Conservation (phyloP, 768 basidiomycete genomes). For the Pleurotus djamor region DNA sequence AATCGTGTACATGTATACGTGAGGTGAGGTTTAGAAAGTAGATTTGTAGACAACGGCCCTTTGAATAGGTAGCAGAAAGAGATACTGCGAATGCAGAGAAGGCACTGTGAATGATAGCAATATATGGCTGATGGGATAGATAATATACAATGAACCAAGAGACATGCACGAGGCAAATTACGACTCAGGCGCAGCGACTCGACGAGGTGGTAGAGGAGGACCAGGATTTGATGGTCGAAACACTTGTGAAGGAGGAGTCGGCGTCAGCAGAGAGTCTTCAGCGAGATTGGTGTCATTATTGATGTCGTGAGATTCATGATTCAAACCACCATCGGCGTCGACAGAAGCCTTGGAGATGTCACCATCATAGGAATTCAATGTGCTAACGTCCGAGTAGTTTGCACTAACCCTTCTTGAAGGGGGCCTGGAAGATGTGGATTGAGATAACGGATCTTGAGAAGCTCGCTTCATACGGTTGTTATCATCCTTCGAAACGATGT, state of each 20-base stretch:
- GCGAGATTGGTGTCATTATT: neutral
- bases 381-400: neutral
- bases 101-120: neutral
- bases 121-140: neutral
- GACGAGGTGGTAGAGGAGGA: conserved; percentile 33
- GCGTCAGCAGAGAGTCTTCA: conserved; percentile 1
- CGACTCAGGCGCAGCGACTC: conserved; percentile 5
- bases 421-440: conserved; percentile 11
- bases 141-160: neutral
- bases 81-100: no score
- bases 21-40: no score
- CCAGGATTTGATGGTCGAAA: conserved; percentile 12
- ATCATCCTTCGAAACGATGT: conserved; percentile 49
- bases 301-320: neutral
- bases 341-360: neutral
- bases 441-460: conserved; percentile 18
- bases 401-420: conserved; percentile 8
- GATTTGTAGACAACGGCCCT: no score
- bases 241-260: neutral
- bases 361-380: neutral
- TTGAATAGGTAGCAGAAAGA: no score
- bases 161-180: neutral
- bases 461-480: conserved; percentile 21
- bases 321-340: neutral
- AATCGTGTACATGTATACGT: no score